Percentiles rank a stretch among this genome's conserved stretches.
Evolutionary conservation across 2,329 filamentous ascomycete genomes (phyloP).

Genomic region (Trichoderma atrobrunneum): DNA sequence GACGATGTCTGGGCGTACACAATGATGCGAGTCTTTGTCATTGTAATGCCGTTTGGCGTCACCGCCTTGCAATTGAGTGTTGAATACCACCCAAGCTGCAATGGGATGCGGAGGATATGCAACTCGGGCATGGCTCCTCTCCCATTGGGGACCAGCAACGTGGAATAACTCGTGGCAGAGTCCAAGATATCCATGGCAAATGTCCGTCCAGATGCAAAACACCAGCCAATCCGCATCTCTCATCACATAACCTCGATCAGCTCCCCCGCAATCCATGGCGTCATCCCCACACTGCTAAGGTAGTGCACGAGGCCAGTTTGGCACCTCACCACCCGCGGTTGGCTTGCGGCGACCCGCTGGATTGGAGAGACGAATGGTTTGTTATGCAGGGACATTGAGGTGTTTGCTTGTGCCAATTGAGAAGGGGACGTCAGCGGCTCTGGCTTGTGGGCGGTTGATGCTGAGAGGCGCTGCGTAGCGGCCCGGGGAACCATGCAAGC

Average conservation of each 20-base stretch:
- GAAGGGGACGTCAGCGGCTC: conserved; percentile 4
- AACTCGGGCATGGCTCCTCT: neutral
- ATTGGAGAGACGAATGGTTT: neutral
- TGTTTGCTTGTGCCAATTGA: neutral
- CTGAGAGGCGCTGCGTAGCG: conserved; percentile 15
- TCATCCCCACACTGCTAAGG: conserved; percentile 28
- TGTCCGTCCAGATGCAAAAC: conserved; percentile 1
- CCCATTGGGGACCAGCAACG: conserved; percentile 4
- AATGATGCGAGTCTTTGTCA: neutral
- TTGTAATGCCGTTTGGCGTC: neutral
- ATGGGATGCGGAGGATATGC: conserved; percentile 8
- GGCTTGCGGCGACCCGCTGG: conserved; percentile 14
- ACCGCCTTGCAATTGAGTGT: neutral
- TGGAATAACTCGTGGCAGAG: neutral
- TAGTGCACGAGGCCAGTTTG: conserved; percentile 16
- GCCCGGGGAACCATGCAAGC: conserved; percentile 6
- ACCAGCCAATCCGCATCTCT: conserved; percentile 13
- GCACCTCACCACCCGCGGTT: conserved; percentile 9
- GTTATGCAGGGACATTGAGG: conserved; percentile 11
- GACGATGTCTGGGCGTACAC: neutral
- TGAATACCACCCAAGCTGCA: conserved; percentile 3
- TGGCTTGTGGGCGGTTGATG: neutral
- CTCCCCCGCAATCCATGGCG: conserved; percentile 37
- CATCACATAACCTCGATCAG: conserved; percentile 22
- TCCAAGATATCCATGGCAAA: conserved; percentile 2